Conservation (phyloP, 192 early-diverging fungal species). For the Chytriomyces sp. region DNA sequence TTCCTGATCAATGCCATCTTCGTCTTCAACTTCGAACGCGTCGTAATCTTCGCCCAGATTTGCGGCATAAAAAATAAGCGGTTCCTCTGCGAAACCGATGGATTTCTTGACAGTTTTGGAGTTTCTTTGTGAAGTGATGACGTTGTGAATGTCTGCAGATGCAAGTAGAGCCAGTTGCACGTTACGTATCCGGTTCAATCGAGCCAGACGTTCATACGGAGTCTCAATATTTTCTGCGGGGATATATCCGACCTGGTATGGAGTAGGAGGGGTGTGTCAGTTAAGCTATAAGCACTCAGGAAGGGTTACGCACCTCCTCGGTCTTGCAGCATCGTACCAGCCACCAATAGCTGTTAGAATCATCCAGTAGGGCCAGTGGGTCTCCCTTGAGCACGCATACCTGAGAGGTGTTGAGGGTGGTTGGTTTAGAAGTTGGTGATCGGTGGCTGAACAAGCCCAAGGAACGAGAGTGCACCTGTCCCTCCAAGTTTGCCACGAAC, state of each 20-base stretch:
- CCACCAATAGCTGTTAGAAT: constrained; percentile 85
- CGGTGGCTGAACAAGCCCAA: background rate
- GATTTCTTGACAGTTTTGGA: background rate
- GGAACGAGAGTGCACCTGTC: constrained; percentile 60
- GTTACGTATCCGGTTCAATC: constrained; percentile 75
- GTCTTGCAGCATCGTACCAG: constrained; percentile 61
- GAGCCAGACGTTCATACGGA: constrained; percentile 73
- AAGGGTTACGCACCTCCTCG: constrained; percentile 50
- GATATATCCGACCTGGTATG: constrained; percentile 75
- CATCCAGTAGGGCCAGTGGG: constrained; percentile 76
- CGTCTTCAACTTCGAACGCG: constrained; percentile 21
- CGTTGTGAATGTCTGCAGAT: background rate
- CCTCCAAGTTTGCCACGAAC: constrained; percentile 82
- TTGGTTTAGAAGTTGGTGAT: background rate
- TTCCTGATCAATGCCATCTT: constrained; percentile 39
- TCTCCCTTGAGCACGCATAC: constrained; percentile 80
- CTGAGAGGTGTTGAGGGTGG: background rate
- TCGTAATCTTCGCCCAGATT: constrained; percentile 32
- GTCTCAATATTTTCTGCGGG: constrained; percentile 91
- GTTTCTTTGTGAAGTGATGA: background rate
- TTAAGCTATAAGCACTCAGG: background rate
- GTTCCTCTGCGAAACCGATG: background rate
- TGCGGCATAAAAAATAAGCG: background rate
- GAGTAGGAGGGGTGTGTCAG: background rate
- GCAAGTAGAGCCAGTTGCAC: constrained; percentile 45